Evolutionary conservation across 176 grass and related monocot genomes (phyloP), one percentile per base, ranked within the genome.

Genomic region (Luzula sylvatica): DNA sequence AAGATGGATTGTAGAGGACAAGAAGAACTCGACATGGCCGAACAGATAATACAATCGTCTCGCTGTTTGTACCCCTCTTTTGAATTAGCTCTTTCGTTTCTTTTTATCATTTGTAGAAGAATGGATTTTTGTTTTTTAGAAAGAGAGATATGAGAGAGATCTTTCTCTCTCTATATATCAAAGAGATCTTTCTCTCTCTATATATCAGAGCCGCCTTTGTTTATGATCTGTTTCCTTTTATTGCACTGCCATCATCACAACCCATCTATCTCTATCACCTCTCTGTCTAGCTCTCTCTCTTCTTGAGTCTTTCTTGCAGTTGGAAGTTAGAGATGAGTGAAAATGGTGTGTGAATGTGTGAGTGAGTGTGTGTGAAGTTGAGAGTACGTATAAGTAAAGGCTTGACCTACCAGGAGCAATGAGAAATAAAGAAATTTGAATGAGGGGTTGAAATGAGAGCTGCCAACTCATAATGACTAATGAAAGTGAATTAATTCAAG

Each of bases 221-320:
- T 29, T 23, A 15, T 49, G 24, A 53, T 14, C 20, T 8, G 8
- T 24, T 17, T 4, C 23, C 19, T 8, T 46, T 22, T 56, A 25
- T 58, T 26, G 17, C 7, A 46, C 46, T 65, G 8, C 56, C 21
- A 53, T 26, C 29, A 50, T 35, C 30, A 35, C 30, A 35, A 35
- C 46, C 7, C 51, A 23, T 9, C 27, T 13, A 29, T 43, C 32
- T 35, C 52, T 57, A 53, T 58, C 27, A 46, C 26, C 15, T 12
- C 20, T 43, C 23, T n/a, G 8, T 26, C 2, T 5, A n/a, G 26
- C 9, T 28, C 14, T 73, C 6, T 63, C 39, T 67, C 20, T 41
- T 18, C 58, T 20, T 68, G 30, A 52, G 9, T 61, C 52, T 68
- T 53, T 76, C 46, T 61, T 44, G 61, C 53, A 19, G 73, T 69